phyloP scores from a whole-genome alignment of 176 grass and related monocot genomes.

The Neostapfia colusana region DNA sequence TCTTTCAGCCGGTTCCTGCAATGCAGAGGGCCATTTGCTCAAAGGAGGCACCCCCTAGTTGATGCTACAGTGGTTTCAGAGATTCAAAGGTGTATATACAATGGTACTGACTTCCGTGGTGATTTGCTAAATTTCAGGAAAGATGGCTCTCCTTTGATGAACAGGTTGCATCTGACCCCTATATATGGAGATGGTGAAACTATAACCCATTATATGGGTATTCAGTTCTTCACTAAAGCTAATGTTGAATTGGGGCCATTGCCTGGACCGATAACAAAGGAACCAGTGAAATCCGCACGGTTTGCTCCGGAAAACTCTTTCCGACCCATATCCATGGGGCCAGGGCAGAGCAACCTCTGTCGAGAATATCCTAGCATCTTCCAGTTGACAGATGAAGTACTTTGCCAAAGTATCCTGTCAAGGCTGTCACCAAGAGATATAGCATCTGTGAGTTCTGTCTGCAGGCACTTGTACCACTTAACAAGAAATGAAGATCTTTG shows the following conservation, averaged over 20 bases:
- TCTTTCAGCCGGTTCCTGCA: slow-evolving; percentile 88
- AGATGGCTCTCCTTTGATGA: slow-evolving; percentile 86
- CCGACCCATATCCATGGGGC: slow-evolving; percentile 27
- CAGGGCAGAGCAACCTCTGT: slow-evolving; percentile 49
- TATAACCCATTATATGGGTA: slow-evolving; percentile 81
- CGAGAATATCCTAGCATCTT: slow-evolving; percentile 73
- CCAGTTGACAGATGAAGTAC: slow-evolving; percentile 80
- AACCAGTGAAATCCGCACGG: slow-evolving; percentile 49
- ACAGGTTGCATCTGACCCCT: slow-evolving; percentile 70
- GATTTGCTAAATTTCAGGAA: slow-evolving; percentile 91
- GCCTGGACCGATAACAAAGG: slow-evolving; percentile 56
- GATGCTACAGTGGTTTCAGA: slow-evolving; percentile 64
- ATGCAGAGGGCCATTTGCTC: slow-evolving; percentile 86
- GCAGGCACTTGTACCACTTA: slow-evolving; percentile 54
- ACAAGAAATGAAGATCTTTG: slow-evolving; percentile 92
- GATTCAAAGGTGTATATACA: slow-evolving; percentile 66
- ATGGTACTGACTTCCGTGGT: slow-evolving; percentile 69
- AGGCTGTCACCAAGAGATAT: slow-evolving; percentile 87
- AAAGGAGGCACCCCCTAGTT: slow-evolving; percentile 77
- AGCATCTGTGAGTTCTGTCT: slow-evolving; percentile 88
- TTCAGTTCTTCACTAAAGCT: slow-evolving; percentile 82
- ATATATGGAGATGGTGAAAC: slow-evolving; percentile 84
- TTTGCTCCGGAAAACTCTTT: slow-evolving; percentile 50
- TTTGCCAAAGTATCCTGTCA: slow-evolving; percentile 80
- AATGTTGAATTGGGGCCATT: slow-evolving; percentile 76